phyloP scores from a whole-genome alignment of 805 yeast genomes.

The Myxozyma sirexii region DNA sequence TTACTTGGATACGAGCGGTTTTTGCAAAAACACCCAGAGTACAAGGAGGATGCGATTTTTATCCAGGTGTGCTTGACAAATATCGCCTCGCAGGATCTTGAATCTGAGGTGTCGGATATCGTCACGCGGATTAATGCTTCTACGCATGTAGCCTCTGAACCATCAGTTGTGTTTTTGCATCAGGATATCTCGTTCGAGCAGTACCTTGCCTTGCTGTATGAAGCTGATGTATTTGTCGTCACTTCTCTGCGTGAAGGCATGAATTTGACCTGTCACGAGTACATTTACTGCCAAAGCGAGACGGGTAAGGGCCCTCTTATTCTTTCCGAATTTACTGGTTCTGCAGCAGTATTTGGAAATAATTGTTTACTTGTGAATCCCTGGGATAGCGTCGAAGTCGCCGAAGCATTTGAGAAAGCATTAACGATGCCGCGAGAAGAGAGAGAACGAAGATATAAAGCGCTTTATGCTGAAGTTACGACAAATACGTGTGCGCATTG shows the following conservation, averaged over 20 bases:
- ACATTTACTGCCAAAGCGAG: conserved; percentile 66
- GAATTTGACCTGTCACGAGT: conserved; percentile 96
- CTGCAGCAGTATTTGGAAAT: conserved; percentile 72
- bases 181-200: conserved; percentile 89
- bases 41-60: conserved; percentile 67
- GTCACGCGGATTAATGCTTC: conserved; percentile 81
- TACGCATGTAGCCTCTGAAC: conserved; percentile 68
- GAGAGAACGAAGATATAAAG: conserved; percentile 61
- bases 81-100: conserved; percentile 57
- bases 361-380: conserved; percentile 84
- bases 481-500: conserved; percentile 33
- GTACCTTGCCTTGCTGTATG: conserved; percentile 80
- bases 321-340: conserved; percentile 91
- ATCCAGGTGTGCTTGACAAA: conserved; percentile 79
- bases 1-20: conserved; percentile 83
- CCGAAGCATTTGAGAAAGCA: conserved; percentile 65
- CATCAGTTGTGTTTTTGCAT: conserved; percentile 76
- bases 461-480: conserved; percentile 27
- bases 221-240: conserved; percentile 86
- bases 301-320: conserved; percentile 66
- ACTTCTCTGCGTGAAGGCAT: conserved; percentile 95
- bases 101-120: conserved; percentile 70
- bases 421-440: conserved; percentile 66
- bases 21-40: conserved; percentile 69
- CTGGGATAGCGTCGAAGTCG: conserved; percentile 74